Evolutionary conservation across 2,329 filamentous ascomycete genomes (phyloP), one percentile per base, ranked within the genome.

Genomic region (Colletotrichum eleusines): DNA sequence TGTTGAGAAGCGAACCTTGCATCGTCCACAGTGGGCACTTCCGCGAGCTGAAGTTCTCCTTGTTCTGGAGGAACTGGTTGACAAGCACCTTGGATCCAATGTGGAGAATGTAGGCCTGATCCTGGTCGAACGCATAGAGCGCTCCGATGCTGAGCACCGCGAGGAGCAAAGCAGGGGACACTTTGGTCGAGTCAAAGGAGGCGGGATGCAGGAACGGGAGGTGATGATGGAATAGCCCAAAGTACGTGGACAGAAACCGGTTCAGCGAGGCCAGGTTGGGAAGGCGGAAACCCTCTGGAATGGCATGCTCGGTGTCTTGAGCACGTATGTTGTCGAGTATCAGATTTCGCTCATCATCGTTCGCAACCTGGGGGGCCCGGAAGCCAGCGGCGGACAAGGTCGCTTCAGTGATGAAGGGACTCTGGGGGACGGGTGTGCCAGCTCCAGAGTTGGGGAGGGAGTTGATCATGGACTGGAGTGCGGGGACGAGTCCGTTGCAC

Each of bases 21-120:
- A 98, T 98, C 58, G 95, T 96, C 95, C 96, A 98, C 18, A 99
- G 83, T 5, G 96, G 96, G 77, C 95, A 98, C 81, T 98, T 98
- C 76, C 95, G 91, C 11, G 96, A 98, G 85, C 95, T 97, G 81
- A 98, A 98, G 82, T 97, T 97, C 81, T 98, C 95, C 86, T 98
- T 98, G 84, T 98, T 97, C 82, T 97, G 94, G 73, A 99, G 82
- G 81, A 98, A 98, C 80, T 98, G 94, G 79, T 97, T 98, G 76
- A 98, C 95, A 23, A 99, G 88, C 35, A 98, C 93, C 85, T 98
- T 99, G 71, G 96, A 97, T 23, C 95, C 96, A 75, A 98, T 97
- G 82, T 99, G 96, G 28, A 98, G 89, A 87, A 97, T 94, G 80
- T 98, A 98, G 0, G 96, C 96, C 79, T 97, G 93, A 76, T 98